These are phyloP conservation scores for Drechmeria coniospora DNA, from an alignment of 2,329 filamentous ascomycete species.

Conservation along the genomic window DNA sequence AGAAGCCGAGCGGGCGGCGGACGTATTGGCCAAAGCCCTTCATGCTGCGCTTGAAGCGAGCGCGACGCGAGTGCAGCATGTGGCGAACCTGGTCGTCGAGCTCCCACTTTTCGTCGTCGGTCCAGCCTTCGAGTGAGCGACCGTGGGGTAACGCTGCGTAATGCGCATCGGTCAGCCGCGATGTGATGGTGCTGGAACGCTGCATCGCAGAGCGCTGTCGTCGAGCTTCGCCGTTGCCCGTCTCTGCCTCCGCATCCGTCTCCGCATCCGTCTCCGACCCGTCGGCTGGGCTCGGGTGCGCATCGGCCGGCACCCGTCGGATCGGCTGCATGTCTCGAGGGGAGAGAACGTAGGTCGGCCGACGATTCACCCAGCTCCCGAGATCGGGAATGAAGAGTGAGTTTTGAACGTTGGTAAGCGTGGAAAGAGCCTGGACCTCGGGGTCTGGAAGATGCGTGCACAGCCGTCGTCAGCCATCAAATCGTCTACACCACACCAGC, in stretches of 20 bases:
- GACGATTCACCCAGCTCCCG: constrained; percentile 59
- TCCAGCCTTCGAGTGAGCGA: constrained; percentile 59
- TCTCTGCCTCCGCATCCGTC: constrained; percentile 3
- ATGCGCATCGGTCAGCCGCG: constrained; percentile 50
- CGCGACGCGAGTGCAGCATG: constrained; percentile 69
- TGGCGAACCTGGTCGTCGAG: constrained; percentile 79
- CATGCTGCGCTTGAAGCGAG: constrained; percentile 64
- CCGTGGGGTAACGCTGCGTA: constrained; percentile 72
- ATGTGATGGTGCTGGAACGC: constrained; percentile 47
- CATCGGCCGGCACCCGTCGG: constrained; percentile 8
- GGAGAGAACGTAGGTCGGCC: constrained; percentile 63
- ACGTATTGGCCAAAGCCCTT: constrained; percentile 72
- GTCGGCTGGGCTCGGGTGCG: too few relatives aligned
- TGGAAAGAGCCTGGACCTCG: constrained; percentile 68
- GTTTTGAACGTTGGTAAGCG: constrained; percentile 79
- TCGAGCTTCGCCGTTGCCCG: constrained; percentile 7
- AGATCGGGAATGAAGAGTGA: constrained; percentile 74
- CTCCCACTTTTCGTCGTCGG: constrained; percentile 54
- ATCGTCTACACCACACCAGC: too few relatives aligned
- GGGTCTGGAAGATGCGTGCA: constrained; percentile 57
- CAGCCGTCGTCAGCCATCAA: too few relatives aligned
- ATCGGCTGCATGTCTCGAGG: constrained; percentile 17
- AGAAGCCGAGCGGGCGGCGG: constrained; percentile 59
- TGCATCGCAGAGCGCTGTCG: constrained; percentile 14
- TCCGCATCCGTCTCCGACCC: constrained; percentile 2